Evolutionary conservation across 2,329 filamentous ascomycete species (phyloP).

Genomic region (Amesomyces nigricolor): DNA sequence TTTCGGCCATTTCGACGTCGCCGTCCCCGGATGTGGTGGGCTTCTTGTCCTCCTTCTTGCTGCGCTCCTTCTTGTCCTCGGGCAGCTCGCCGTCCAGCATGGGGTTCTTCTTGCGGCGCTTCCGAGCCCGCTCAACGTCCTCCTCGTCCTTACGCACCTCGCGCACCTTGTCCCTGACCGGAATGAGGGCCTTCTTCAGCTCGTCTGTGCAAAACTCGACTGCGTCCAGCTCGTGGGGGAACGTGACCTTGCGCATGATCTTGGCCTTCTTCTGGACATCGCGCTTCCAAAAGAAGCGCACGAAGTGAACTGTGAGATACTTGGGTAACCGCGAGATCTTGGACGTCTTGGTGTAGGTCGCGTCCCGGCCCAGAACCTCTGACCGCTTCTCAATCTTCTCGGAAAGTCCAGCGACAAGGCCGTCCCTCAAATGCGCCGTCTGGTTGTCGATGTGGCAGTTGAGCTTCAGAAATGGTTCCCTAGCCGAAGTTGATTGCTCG

Average conservation of each 20-base stretch:
- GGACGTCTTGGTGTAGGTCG: conserved; percentile 84
- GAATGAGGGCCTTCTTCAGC: conserved; percentile 73
- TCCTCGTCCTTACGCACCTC: conserved; percentile 93
- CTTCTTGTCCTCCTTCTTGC: conserved; percentile 37
- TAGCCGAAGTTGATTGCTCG: conserved; percentile 61
- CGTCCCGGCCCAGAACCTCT: conserved; percentile 67
- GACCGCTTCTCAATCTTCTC: conserved; percentile 92
- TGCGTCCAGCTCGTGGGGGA: conserved; percentile 86
- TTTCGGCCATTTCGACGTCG: conserved; percentile 65
- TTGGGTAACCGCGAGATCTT: conserved; percentile 85
- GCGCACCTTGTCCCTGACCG: conserved; percentile 92
- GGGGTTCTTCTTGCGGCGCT: conserved; percentile 70
- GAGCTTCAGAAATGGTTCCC: conserved; percentile 81
- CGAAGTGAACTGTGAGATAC: conserved; percentile 94
- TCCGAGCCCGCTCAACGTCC: conserved; percentile 84
- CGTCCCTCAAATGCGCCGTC: conserved; percentile 87
- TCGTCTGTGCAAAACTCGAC: conserved; percentile 95
- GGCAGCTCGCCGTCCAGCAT: conserved; percentile 38
- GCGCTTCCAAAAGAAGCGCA: conserved; percentile 96
- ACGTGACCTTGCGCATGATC: conserved; percentile 98
- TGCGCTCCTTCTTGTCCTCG: conserved; percentile 43
- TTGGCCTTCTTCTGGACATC: conserved; percentile 98
- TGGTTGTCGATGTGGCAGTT: conserved; percentile 89
- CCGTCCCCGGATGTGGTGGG: conserved; percentile 47
- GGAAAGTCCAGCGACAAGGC: conserved; percentile 72